Evolutionary conservation across 805 yeast genomes (phyloP), one percentile per base, ranked within the genome.

Genomic region (Pichia occidentalis): DNA sequence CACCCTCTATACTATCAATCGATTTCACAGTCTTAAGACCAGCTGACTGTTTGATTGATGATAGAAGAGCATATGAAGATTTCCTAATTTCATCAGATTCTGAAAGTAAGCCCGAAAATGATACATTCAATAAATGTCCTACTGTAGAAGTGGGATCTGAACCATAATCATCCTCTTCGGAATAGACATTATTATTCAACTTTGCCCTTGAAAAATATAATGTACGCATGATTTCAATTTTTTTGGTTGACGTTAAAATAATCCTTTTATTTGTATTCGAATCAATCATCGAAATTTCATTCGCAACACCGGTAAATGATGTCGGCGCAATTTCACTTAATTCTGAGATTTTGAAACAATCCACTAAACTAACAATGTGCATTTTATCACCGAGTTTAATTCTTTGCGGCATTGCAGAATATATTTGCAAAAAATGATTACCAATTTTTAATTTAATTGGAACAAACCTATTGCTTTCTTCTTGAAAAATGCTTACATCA

Each of bases 361-460:
- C 71, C 36, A 68, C 64, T 30, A 64, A 40, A 24, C 54, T 59
- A 16, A 73, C 45, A 7, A 62, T 54, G 28, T 60, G 56, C 49
- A 65, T 47, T 4, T 49, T 60, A 20, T 57, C 62, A 11, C 55
- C 54, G 12, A 68, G 39, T 42, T 66, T 68, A 9, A 65, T 36
- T n/a, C 64, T 54, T 29, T 56, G 59, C 3, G 73, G 70, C 21
- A 68, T 66, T 18, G 64, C 69, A 17, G 67, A 63, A 18, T 65
- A 51, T 4, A 83, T 58, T 52, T 82, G 88, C 30, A 85, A 51
- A 60, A 66, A 80, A 48, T 74, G 75, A 40, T 81, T 71, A 7
- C 95, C 95, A 37, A 85, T 69, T 48, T 75, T 77, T 43, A 85
- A 42, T 0, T 74, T 70, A 3, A 80, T 80, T 1, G 85, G 80